phyloP scores from a whole-genome alignment of 2,329 filamentous ascomycete species.

The Ascochyta clinopodiicola region DNA sequence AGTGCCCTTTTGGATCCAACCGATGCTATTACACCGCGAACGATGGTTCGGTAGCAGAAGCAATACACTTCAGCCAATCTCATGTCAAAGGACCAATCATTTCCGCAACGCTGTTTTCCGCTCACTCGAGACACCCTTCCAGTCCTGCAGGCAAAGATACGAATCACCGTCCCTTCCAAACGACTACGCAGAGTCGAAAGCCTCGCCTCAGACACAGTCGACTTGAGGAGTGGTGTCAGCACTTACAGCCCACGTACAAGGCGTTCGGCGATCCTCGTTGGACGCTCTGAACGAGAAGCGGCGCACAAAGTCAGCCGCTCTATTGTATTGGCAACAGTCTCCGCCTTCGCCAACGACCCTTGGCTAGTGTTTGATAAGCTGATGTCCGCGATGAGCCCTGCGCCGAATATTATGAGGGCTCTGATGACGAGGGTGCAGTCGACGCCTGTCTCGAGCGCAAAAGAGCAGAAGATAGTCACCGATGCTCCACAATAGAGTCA shows the following conservation, averaged over 20 bases:
- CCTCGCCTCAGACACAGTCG: neutral
- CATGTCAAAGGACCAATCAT: neutral
- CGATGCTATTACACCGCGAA: too few species aligned
- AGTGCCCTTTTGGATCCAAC: too few species aligned
- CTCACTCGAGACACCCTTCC: slow-evolving; percentile 7
- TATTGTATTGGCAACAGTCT: neutral
- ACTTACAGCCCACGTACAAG: neutral
- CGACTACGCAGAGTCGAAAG: neutral
- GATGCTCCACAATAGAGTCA: slow-evolving; percentile 12
- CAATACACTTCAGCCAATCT: too few species aligned
- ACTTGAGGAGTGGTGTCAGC: slow-evolving; percentile 10
- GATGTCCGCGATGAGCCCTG: slow-evolving; percentile 5
- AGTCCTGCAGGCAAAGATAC: slow-evolving; percentile 6
- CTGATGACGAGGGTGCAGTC: slow-evolving; percentile 10
- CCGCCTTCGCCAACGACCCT: slow-evolving; percentile 5
- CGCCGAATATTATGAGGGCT: neutral
- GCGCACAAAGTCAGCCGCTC: slow-evolving; percentile 14
- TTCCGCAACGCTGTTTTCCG: slow-evolving; percentile 1
- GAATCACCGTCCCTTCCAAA: slow-evolving; percentile 1
- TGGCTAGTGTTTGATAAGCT: slow-evolving; percentile 13
- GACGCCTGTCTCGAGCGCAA: slow-evolving; percentile 1
- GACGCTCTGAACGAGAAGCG: slow-evolving; percentile 9
- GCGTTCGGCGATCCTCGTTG: slow-evolving; percentile 2
- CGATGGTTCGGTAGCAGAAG: too few species aligned
- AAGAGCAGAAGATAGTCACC: slow-evolving; percentile 15